Conservation (phyloP, 2,329 filamentous ascomycete genomes). For the Incumbomyces lentus region DNA sequence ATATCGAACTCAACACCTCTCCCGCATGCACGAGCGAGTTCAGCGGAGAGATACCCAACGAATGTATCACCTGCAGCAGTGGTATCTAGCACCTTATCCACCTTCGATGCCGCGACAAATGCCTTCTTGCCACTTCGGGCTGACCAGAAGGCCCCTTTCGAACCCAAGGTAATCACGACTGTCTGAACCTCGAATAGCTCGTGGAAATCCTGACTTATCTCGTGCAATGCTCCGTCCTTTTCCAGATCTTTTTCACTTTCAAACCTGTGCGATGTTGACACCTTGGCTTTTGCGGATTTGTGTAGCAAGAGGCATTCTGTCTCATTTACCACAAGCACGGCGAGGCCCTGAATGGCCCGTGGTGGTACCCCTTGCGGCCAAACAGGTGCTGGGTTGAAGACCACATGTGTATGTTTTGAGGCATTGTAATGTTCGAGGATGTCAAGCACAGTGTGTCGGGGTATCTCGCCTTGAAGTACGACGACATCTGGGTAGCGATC, state of each 20-base stretch:
- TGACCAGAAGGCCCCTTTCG: slow-evolving; percentile 62
- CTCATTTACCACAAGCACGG: slow-evolving; percentile 81
- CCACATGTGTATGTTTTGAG: slow-evolving; percentile 49
- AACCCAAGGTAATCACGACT: slow-evolving; percentile 75
- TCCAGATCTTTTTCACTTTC: slow-evolving; percentile 19
- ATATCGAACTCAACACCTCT: slow-evolving; percentile 35
- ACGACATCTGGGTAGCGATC: slow-evolving; percentile 49
- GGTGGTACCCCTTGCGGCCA: slow-evolving; percentile 60
- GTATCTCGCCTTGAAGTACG: slow-evolving; percentile 71
- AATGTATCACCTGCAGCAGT: slow-evolving; percentile 94
- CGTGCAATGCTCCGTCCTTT: slow-evolving; percentile 23
- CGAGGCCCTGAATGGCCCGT: slow-evolving; percentile 55
- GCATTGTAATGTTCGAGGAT: slow-evolving; percentile 41
- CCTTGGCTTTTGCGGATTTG: slow-evolving; percentile 28
- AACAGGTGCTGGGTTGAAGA: slow-evolving; percentile 84
- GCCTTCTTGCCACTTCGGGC: slow-evolving; percentile 36
- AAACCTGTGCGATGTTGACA: slow-evolving; percentile 12
- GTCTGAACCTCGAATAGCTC: slow-evolving; percentile 55
- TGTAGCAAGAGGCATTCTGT: slow-evolving; percentile 71
- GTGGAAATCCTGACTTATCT: slow-evolving; percentile 53
- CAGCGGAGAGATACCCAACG: slow-evolving; percentile 74
- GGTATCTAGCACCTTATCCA: slow-evolving; percentile 70
- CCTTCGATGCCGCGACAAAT: slow-evolving; percentile 54
- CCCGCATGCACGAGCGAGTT: slow-evolving; percentile 46
- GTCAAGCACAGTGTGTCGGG: slow-evolving; percentile 53